Base-by-base conservation (phyloP, 805 yeast genomes). In the Debaryomyces tyrocola region DNA sequence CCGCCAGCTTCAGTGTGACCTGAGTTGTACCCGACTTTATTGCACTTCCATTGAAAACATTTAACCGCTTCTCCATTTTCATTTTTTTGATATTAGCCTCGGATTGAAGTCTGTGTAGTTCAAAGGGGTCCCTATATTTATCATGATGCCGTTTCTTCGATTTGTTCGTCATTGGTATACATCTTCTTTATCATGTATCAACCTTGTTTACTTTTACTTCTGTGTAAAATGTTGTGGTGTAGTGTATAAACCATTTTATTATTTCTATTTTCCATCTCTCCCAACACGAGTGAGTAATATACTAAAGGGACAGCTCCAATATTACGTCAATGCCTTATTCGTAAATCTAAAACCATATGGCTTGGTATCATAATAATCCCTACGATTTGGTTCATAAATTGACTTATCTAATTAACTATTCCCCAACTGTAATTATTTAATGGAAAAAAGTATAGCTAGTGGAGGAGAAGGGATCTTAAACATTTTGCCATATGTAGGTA, bases 21-120 rank as follows among this genome's bases (percentile, higher is more conserved):
- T 4, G 34, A 12, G 29, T 20, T 17, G 17, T 37, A 15, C 17
- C 40, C 11, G 28, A 14, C 3, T 39, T 14, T 10, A 12, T 33
- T 21, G 34, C 11, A n/a, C 6, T 31, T 10, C 47, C 49, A n/a
- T 44, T 20, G 20, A 24, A 12, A 8, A 47, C 33, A 15, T 36
- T 36, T 17, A 47, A 35, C 12, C 47, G 36, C 7, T 42, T 43
- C 21, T 48, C 44, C 20, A 33, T 40, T 24, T 20, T 43, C 52
- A 50, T 45, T 14, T 49, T 44, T 34, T 45, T 35, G 4, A 46
- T 39, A 36, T 43, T 48, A 15, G 47, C 46, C 18, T 45, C 45
- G 4, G 35, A 36, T 24, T 43, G 49, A 20, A 37, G 39, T 18
- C 24, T 35, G 21, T 44, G 47, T 20, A 37, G 36, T 20, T 48